Evolutionary conservation across 1,284 basidiomycete genomes (phyloP), one percentile per base, ranked within the genome.

Genomic region (Marasmius oreades): DNA sequence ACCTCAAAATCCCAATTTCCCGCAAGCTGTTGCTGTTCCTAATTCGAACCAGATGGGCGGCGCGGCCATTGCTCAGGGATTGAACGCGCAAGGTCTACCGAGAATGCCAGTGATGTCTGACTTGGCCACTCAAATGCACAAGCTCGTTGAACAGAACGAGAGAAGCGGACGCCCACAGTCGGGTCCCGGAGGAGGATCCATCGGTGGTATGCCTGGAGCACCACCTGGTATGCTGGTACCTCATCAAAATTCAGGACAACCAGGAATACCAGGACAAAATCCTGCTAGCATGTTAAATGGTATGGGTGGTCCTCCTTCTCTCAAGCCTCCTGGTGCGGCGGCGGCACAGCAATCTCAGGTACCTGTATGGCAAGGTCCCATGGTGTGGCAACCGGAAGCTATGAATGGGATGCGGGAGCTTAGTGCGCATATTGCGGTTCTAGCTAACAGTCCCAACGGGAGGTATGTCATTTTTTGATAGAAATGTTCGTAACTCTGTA

Each of bases 361-460:
- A 10, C 47, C 47, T 50, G 47, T 50, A 12, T 50, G 47, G 47
- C 23, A 50, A 14, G 47, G 47, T 11, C 24, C 14, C 10, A 31
- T 50, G 24, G 14, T 28, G 5, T 50, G 47, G 47, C 47, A n/a
- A 12, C 47, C 47, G 31, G 47, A 50, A 16, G 26, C 23, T 16
- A 33, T 50, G n/a, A 50, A 50, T 50, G 47, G 47, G 23, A 33
- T 28, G 47, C 10, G 47, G 20, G 47, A 50, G 28, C 16, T 50
- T 11, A 50, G 18, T 26, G n/a, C 31, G 26, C 24, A 31, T 31
- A 31, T 31, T 16, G 47, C 47, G 10, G 47, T 50, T 28, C 4
- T 31, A 1, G 28, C 26, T 28, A 20, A 20, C 14, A 31, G 26
- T 33, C 10, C 24, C 10, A 50, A 50, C n/a, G 47, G 31, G 18